Base-by-base conservation (phyloP, 2,329 filamentous ascomycete genomes). In the Cyphellophora attinorum region DNA sequence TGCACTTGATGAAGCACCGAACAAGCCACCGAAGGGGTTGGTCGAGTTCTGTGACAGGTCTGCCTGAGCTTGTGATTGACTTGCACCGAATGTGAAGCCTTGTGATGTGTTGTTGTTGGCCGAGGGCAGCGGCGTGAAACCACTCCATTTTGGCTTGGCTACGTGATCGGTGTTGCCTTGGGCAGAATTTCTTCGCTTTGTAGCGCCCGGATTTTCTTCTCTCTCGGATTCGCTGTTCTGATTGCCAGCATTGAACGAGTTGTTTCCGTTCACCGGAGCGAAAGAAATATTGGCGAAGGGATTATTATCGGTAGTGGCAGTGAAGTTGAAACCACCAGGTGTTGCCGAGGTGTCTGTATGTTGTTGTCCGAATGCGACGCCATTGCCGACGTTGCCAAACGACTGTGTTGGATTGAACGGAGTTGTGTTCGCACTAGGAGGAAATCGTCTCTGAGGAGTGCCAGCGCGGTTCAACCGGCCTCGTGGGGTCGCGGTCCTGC, bases 281-380 rank as follows among this genome's bases (percentile, higher is more conserved):
- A 49, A 49, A 11, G 46, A 45, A 29, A 46, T 49, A 3, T 15
- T 27, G 5, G 16, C 33, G 25, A 33, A 37, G 11, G 34, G 27
- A 16, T 36, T 36, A 15, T 27, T 29, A 14, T 29, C 27, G 3
- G 37, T 18, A 6, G 11, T 28, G 3, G 27, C 29, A n/a, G 27
- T 12, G 17, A 36, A 39, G 27, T 32, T 39, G 18, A 39, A 39
- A 10, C 11, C 17, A 19, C 34, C 29, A 19, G 11, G 17, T 4
- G 33, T 5, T 17, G 8, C 10, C 23, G 19, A 19, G n/a, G 40
- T 29, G 5, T 30, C 23, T 12, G 31, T 27, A 6, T 42, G 31
- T 11, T 38, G 37, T 2, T 19, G 33, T 13, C 42, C 41, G 19
- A 47, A 47, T 16, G 37, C 39, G 29, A 47, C 41, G n/a, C 33